These are phyloP conservation scores for Leccinum longicurvipes DNA, from an alignment of 768 basidiomycete genomes.

Conservation along the genomic window DNA sequence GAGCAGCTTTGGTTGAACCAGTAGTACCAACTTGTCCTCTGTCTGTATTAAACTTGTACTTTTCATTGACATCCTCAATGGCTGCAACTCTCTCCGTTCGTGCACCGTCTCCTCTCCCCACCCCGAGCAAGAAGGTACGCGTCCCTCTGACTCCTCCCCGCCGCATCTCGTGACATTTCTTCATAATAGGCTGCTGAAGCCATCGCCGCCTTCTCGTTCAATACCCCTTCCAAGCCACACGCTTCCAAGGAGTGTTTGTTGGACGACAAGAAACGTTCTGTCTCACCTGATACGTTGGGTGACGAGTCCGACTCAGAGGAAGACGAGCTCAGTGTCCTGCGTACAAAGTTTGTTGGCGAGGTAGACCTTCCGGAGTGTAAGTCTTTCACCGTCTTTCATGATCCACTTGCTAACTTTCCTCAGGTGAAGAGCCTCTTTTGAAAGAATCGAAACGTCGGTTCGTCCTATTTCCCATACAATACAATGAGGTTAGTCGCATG, in stretches of 20 bases:
- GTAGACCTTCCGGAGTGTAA: slow-evolving; percentile 60
- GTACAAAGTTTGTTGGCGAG: slow-evolving; percentile 63
- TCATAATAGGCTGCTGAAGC: slow-evolving; percentile 37
- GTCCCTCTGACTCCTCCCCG: background rate
- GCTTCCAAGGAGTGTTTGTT: slow-evolving; percentile 10
- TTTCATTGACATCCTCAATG: slow-evolving; percentile 14
- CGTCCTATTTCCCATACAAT: background rate
- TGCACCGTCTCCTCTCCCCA: slow-evolving; percentile 27
- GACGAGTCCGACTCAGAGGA: slow-evolving; percentile 30
- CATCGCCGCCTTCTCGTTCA: slow-evolving; percentile 40
- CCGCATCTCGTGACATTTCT: background rate
- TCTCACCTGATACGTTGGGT: slow-evolving; percentile 26
- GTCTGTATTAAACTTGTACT: slow-evolving; percentile 3
- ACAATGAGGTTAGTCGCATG: slow-evolving; percentile 16
- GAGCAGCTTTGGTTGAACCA: background rate
- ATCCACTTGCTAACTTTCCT: background rate
- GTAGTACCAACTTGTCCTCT: background rate
- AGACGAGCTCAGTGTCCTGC: slow-evolving; percentile 37
- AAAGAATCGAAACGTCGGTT: slow-evolving; percentile 37
- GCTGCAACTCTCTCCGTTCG: slow-evolving; percentile 18
- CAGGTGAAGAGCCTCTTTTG: slow-evolving; percentile 77
- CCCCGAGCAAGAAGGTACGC: slow-evolving; percentile 53
- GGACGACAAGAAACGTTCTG: slow-evolving; percentile 32
- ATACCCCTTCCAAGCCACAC: slow-evolving; percentile 37
- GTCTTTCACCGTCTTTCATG: background rate